Evolutionary conservation across 176 grass and related monocot genomes (phyloP).

Genomic region (Hsuehochloa calcarea): DNA sequence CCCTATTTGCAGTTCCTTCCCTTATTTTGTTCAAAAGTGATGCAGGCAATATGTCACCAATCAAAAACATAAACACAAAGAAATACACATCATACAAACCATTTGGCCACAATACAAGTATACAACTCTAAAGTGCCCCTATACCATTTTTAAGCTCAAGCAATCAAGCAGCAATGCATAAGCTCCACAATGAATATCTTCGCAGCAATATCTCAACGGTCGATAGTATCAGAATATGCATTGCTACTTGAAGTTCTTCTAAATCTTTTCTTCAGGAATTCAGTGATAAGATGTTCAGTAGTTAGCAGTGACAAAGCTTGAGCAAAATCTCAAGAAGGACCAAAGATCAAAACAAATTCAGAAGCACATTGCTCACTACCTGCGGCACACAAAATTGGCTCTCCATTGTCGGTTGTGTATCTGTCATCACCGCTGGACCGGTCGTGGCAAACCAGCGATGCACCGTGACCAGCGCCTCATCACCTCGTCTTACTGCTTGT

Average conservation of each 20-base stretch:
- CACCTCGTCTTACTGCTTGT: too few relatives aligned
- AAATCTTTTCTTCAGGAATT: background rate
- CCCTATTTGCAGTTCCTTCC: background rate
- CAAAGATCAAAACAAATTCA: too few relatives aligned
- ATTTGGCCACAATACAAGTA: background rate
- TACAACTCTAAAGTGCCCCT: background rate
- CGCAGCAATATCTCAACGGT: background rate
- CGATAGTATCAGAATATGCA: background rate
- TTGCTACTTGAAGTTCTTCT: background rate
- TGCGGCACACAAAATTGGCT: too few relatives aligned
- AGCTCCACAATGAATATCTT: background rate
- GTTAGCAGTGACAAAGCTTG: too few relatives aligned
- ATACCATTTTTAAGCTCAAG: background rate
- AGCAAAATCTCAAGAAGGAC: too few relatives aligned
- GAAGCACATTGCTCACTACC: too few relatives aligned
- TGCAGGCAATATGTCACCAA: background rate
- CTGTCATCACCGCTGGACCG: too few relatives aligned
- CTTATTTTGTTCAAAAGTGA: slow-evolving; percentile 6
- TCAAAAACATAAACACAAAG: background rate
- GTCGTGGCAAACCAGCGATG: too few relatives aligned
- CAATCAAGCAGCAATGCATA: background rate
- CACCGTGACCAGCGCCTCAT: too few relatives aligned
- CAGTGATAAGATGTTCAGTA: background rate
- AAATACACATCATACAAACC: background rate
- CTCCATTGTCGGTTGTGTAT: too few relatives aligned